phyloP scores from a whole-genome alignment of 768 basidiomycete species.

The Cystofilobasidium ferigula region DNA sequence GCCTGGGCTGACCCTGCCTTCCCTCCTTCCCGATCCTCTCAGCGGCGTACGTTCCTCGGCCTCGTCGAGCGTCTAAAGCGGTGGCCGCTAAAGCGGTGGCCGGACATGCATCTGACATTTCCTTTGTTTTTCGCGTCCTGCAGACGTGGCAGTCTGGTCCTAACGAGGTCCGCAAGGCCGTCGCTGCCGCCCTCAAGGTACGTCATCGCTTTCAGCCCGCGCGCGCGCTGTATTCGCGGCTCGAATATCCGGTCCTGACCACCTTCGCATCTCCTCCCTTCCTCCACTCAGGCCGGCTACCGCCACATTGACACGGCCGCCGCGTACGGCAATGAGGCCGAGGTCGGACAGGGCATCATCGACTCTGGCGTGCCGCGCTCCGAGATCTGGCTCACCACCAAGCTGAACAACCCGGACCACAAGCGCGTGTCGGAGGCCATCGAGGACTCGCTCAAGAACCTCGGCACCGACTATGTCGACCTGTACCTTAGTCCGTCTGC shows the following conservation, averaged over 20 bases:
- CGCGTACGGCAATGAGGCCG: slow-evolving; percentile 33
- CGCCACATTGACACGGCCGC: slow-evolving; percentile 54
- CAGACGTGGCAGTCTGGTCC: slow-evolving; percentile 36
- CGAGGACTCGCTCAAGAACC: slow-evolving; percentile 52
- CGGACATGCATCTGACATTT: not conserved
- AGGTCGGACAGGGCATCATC: slow-evolving; percentile 67
- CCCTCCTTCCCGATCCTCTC: not conserved
- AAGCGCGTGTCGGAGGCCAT: slow-evolving; percentile 51
- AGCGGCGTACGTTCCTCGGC: not conserved
- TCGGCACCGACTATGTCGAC: slow-evolving; percentile 67
- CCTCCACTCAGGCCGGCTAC: slow-evolving; percentile 50
- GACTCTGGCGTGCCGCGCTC: slow-evolving; percentile 62
- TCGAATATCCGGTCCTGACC: too few relatives aligned
- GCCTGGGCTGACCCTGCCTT: not conserved
- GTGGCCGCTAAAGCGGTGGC: not conserved
- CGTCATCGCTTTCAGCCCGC: not conserved
- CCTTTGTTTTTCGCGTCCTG: not conserved
- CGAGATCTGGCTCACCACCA: slow-evolving; percentile 62
- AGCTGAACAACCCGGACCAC: slow-evolving; percentile 47
- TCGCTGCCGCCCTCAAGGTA: slow-evolving; percentile 56
- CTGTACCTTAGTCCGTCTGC: slow-evolving; percentile 46
- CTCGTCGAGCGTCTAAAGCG: not conserved
- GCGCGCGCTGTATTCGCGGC: too few relatives aligned
- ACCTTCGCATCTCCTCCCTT: not conserved
- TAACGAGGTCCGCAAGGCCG: slow-evolving; percentile 60